Conservation (phyloP, 176 grass and related monocot species). For the Lolium rigidum region DNA sequence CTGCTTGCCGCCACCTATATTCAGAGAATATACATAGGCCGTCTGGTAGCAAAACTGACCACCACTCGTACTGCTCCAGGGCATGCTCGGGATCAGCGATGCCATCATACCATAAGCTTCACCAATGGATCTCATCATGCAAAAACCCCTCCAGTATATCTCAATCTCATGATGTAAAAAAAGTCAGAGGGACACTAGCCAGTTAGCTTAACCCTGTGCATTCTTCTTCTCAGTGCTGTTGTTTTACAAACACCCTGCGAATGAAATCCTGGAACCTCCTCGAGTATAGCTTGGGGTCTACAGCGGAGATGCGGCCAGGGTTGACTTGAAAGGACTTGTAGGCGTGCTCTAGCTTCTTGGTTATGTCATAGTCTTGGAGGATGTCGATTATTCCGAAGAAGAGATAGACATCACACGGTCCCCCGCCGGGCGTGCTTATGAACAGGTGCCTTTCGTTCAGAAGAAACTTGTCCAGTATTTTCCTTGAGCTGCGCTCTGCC, state of each 20-base stretch:
- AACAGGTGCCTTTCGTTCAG: slow-evolving; percentile 54
- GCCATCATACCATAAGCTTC: slow-evolving; percentile 47
- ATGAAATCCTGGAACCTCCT: slow-evolving; percentile 91
- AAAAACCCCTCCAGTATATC: slow-evolving; percentile 44
- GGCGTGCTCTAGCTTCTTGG: slow-evolving; percentile 83
- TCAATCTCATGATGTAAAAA: slow-evolving; percentile 47
- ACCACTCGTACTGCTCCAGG: slow-evolving; percentile 41
- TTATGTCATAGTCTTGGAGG: slow-evolving; percentile 68
- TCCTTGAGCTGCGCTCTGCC: slow-evolving; percentile 59
- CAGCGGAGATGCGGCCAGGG: slow-evolving; percentile 75
- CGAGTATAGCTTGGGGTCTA: slow-evolving; percentile 87
- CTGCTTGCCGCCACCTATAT: slow-evolving; percentile 55
- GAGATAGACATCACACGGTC: slow-evolving; percentile 65
- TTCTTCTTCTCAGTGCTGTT: slow-evolving; percentile 40
- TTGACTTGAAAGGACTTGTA: slow-evolving; percentile 89
- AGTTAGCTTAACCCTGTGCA: slow-evolving; percentile 5
- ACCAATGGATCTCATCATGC: slow-evolving; percentile 50
- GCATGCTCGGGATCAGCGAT: slow-evolving; percentile 56
- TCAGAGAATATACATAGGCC: slow-evolving; percentile 30
- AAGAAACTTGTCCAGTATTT: slow-evolving; percentile 43
- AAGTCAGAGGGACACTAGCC: slow-evolving; percentile 32
- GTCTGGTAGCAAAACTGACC: neutral
- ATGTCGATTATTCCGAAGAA: slow-evolving; percentile 93
- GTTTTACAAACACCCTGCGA: slow-evolving; percentile 68
- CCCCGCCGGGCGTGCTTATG: slow-evolving; percentile 44